Base-by-base conservation (phyloP, 176 grass and related monocot species). In the Eleusine coracana region DNA sequence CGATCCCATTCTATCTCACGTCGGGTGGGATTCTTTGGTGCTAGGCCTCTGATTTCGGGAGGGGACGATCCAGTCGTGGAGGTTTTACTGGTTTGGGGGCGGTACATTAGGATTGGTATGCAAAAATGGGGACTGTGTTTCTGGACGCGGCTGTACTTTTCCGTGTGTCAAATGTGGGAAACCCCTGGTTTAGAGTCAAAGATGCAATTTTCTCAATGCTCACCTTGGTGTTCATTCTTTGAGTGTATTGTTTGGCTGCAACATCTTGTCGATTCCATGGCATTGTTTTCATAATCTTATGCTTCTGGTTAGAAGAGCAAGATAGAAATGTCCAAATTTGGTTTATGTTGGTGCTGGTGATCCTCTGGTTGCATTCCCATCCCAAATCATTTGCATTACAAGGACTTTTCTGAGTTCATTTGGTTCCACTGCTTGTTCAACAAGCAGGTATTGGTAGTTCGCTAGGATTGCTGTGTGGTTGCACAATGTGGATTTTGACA, bases 391-490 rank as follows among this genome's bases (percentile, higher is more conserved):
- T 18, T 39, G 15, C 65, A 62, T 54, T 71, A 10, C 5, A n/a
- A 6, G 25, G 52, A 52, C 21, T 44, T 48, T 75, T 75, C 41
- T 3, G 5, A 69, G 51, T 23, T 74, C 2, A 27, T 18, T 68
- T 75, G 10, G 20, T 62, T 25, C 55, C n/a, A 40, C n/a, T 58
- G 38, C 78, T 81, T 80, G 50, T 75, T 75, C 7, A 49, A 75
- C 4, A 80, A 69, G 29, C 6, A 74, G 21, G 3, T 70, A 4
- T 34, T 14, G 23, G 71, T 62, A 27, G 14, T 42, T 75, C 1
- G 17, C 48, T 56, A 37, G 44, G 25, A 13, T 6, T 74, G 21
- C 38, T 79, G 15, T 10, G 48, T 39, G 15, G 8, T 78, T 64
- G 25, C 21, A 49, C 74, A 59, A n/a, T 46, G 17, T 44, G 65